Evolutionary conservation across 768 basidiomycete genomes (phyloP).

Genomic region (Suillus weaverae): DNA sequence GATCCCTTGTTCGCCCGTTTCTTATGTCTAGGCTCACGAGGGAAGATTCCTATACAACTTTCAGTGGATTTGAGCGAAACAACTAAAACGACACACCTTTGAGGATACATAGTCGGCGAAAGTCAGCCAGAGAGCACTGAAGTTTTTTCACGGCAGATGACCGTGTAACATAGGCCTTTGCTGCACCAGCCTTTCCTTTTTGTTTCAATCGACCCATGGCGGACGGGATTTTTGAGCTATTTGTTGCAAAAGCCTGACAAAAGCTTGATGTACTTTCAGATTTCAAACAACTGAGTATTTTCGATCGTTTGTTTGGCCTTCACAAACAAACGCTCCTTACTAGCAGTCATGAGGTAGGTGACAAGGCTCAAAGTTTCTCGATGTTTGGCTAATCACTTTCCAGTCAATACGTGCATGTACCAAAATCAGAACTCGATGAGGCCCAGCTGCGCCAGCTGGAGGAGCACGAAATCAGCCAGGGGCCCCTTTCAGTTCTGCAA

Average conservation of each 20-base stretch:
- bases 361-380: slow-evolving; percentile 3
- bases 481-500: slow-evolving; percentile 94
- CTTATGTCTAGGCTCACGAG: slow-evolving; percentile 88
- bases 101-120: slow-evolving; percentile 93
- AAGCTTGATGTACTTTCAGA: background rate
- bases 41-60: slow-evolving; percentile 78
- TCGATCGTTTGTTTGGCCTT: slow-evolving; percentile 28
- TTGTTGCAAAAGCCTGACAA: background rate
- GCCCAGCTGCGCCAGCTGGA: slow-evolving; percentile 94
- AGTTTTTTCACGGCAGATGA: slow-evolving; percentile 91
- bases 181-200: slow-evolving; percentile 90
- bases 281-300: background rate
- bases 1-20: slow-evolving; percentile 98
- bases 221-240: background rate
- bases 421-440: slow-evolving; percentile 97
- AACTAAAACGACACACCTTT: slow-evolving; percentile 66
- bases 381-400: slow-evolving; percentile 8
- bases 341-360: slow-evolving; percentile 35
- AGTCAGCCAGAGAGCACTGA: slow-evolving; percentile 95
- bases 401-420: slow-evolving; percentile 96
- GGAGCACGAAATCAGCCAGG: slow-evolving; percentile 98
- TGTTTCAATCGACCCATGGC: slow-evolving; percentile 74
- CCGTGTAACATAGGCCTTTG: slow-evolving; percentile 89
- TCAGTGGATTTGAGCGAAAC: slow-evolving; percentile 13
- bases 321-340: slow-evolving; percentile 28